Conservation (phyloP, 2,329 filamentous ascomycete genomes). For the Pseudogymnoascus sp. region DNA sequence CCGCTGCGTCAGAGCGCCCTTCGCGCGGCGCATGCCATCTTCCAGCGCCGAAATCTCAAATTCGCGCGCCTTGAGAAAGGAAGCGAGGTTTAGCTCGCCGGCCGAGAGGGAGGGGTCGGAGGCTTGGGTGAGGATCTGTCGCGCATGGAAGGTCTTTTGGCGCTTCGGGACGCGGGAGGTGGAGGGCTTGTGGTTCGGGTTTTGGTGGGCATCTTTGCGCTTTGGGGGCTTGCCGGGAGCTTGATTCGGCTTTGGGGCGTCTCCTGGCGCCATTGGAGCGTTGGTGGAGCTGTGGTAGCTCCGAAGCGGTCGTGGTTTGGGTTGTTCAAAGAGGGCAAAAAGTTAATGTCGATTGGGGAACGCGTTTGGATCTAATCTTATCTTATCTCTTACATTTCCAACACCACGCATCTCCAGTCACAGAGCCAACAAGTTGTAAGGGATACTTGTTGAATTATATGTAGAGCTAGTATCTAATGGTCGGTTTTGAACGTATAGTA, state of each 20-base stretch:
- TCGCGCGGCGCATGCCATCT: conserved; percentile 70
- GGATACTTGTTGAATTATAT: too few species aligned
- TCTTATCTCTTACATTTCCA: background rate
- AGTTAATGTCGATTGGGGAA: background rate
- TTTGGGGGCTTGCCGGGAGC: background rate
- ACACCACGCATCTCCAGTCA: background rate
- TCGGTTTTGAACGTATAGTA: too few species aligned
- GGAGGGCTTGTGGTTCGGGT: background rate
- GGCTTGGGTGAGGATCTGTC: conserved; percentile 39
- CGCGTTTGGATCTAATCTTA: background rate
- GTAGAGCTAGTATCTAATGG: too few species aligned
- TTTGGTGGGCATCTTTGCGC: background rate
- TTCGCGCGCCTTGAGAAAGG: conserved; percentile 77
- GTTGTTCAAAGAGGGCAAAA: background rate
- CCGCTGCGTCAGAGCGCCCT: conserved; percentile 52
- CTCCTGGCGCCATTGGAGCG: background rate
- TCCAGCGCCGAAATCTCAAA: conserved; percentile 86
- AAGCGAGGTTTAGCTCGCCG: conserved; percentile 77
- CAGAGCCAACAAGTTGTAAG: too few species aligned
- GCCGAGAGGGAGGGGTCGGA: conserved; percentile 40
- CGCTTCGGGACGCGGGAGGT: conserved; percentile 30
- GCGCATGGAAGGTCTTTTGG: conserved; percentile 36
- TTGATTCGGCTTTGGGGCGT: background rate
- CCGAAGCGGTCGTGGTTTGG: background rate
- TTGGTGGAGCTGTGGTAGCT: background rate